These are phyloP conservation scores for Talaromyces sp. DNA, from an alignment of 2,329 filamentous ascomycete genomes.

Conservation along the genomic window DNA sequence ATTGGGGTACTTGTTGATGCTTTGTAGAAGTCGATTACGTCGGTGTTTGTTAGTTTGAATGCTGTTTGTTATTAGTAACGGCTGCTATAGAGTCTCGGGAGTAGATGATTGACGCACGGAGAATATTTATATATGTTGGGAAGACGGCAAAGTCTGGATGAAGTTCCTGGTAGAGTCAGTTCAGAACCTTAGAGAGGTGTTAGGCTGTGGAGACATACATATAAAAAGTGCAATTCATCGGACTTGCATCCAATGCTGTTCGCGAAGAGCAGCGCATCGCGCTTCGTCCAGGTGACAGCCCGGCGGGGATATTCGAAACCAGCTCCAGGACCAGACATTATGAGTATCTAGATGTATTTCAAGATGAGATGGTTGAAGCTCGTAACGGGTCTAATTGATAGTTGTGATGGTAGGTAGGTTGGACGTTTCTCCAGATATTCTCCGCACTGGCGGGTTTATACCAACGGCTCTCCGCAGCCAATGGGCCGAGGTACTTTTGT, in stretches of 20 bases:
- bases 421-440: neutral
- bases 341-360: conserved; percentile 9
- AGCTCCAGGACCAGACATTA: conserved; percentile 53
- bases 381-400: neutral
- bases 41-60: conserved; percentile 73
- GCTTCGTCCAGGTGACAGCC: conserved; percentile 80
- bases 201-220: conserved; percentile 50
- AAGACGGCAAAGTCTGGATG: conserved; percentile 84
- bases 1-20: conserved; percentile 64
- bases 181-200: neutral
- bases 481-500: neutral
- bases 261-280: conserved; percentile 85
- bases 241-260: conserved; percentile 79
- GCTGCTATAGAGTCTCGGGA: neutral
- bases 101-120: conserved; percentile 57
- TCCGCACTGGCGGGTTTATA: neutral
- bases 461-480: neutral
- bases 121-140: conserved; percentile 80
- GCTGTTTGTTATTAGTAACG: conserved; percentile 35
- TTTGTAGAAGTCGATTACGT: conserved; percentile 82
- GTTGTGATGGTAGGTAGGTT: neutral
- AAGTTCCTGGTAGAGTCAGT: conserved; percentile 61
- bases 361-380: neutral
- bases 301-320: conserved; percentile 76
- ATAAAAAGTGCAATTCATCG: conserved; percentile 92